Base-by-base conservation (phyloP, 2,329 filamentous ascomycete species). In the Fusarium abutilonis region DNA sequence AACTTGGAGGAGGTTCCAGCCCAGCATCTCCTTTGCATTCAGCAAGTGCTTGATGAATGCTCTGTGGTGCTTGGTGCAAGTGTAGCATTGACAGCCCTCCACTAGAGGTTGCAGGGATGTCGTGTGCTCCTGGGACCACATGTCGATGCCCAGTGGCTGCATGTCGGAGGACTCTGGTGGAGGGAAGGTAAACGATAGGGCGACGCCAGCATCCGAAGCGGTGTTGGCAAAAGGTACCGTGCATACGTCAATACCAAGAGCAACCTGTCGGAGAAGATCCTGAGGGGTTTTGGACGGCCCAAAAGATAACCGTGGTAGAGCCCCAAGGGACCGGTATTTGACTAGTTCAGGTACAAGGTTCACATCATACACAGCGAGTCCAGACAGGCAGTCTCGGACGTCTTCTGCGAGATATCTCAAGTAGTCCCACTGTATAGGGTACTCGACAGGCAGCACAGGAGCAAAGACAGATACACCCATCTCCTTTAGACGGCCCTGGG, bases 11-110 rank as follows among this genome's bases (percentile, higher is more conserved):
- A 99, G 82, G 0, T 89, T 91, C 95, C 95, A 99, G 21, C 90
- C 94, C 5, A 97, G 86, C 95, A 99, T 98, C 76, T 99, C 95
- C 72, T 93, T 96, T 1, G 95, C 93, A 42, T 86, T 83, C 6
- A 99, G 85, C 1, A 98, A 83, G 75, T 99, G 95, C 64, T 93
- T 89, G 32, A 99, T 72, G 75, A 91, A 99, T 0, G 95, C 94
- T 45, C 89, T 82, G 76, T 97, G 92, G 75, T 98, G 94, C 15
- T 84, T 85, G 2, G 81, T 86, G 80, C 95, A 99, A 19, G 92
- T 82, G 74, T 96, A 94, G 81, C 95, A 99, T 46, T 77, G 68
- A 75, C 95, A 99, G 14, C 76, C 82, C 6, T 81, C 69, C 1
- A 76, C 72, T 3, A 97, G 78, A 0, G 94, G 88, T 0, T 76